Conservation (phyloP, 2,329 filamentous ascomycete genomes). For the Aspergillus unguis region DNA sequence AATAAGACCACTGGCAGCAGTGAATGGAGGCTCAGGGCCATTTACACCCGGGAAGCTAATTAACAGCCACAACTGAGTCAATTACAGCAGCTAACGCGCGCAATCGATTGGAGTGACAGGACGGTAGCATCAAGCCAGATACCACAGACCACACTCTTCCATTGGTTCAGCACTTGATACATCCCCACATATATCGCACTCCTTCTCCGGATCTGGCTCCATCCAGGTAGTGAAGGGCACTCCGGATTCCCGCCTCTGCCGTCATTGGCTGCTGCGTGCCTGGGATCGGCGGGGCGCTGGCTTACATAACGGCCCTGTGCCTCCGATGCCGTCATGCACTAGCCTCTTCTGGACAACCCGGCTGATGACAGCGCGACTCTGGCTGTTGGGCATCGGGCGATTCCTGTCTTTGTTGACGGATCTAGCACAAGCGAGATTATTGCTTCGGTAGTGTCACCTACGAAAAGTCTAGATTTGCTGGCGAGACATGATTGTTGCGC, state of each 20-base stretch:
- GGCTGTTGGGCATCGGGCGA: neutral
- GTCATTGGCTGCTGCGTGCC: neutral
- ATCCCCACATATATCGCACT: neutral
- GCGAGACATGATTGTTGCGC: neutral
- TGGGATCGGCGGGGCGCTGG: conserved; percentile 5
- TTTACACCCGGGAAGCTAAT: neutral
- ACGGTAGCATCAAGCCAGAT: neutral
- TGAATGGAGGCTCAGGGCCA: neutral
- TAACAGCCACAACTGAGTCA: neutral
- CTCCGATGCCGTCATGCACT: conserved; percentile 17
- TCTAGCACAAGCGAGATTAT: neutral
- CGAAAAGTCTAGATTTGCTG: neutral
- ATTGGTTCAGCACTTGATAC: neutral
- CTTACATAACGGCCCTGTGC: neutral
- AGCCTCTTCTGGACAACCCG: conserved; percentile 21
- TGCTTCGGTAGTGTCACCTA: neutral
- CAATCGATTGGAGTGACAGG: neutral
- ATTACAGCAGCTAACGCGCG: neutral
- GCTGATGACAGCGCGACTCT: neutral
- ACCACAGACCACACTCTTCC: neutral
- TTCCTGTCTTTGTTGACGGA: neutral
- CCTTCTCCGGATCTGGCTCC: conserved; percentile 20
- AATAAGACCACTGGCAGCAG: neutral
- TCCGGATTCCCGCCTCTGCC: conserved; percentile 1
- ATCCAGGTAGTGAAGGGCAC: neutral